Evolutionary conservation across 441 rosid genomes (phyloP), one percentile per base, ranked within the genome.

Genomic region (Populus hybrid): DNA sequence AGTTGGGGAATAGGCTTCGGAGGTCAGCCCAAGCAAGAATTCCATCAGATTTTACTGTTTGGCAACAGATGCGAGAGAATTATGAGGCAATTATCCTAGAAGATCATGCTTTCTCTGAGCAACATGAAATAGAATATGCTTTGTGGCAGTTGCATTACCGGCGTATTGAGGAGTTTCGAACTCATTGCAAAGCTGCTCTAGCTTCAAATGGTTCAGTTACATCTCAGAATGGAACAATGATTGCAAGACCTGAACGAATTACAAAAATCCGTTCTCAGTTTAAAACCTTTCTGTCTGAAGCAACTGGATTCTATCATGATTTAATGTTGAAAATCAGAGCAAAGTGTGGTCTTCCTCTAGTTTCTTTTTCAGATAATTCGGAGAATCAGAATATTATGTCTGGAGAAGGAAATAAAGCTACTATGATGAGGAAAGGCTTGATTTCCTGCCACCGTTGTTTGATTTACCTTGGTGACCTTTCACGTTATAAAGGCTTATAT

Each of bases 31-130:
- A 93, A 87, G 92, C 93, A 73, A 88, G 97, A 26, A 66, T 86
- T 82, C 98, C 92, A 18, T 86, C 88, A 32, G 98, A 93, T 77
- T 97, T 94, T 2, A 90, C 85, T 87, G 77, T 90, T 67, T 92
- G 97, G 97, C 98, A 88, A 71, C 99, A 92, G 76, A 89, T 93
- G 86, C 99, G 99, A 72, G 98, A 93, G 92, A 95, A 93, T 82
- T 93, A 89, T 83, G 99, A 95, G 85, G 88, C 94, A 16, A 93
- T 95, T 82, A 81, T 95, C 81, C 97, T 95, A 66, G 97, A 90
- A 86, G 98, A 93, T 82, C 91, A 93, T 86, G 88, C 90, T 74
- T 92, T 95, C 78, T 86, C 97, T 61, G 98, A 95, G 93, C 88
- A 91, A 85, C 85, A 90, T 82, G 87, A 76, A 81, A 85, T 93